Percentiles rank a stretch among this genome's conserved stretches.
Conservation (phyloP, 2,329 filamentous ascomycete species). For the Blumeriella jaapii region DNA sequence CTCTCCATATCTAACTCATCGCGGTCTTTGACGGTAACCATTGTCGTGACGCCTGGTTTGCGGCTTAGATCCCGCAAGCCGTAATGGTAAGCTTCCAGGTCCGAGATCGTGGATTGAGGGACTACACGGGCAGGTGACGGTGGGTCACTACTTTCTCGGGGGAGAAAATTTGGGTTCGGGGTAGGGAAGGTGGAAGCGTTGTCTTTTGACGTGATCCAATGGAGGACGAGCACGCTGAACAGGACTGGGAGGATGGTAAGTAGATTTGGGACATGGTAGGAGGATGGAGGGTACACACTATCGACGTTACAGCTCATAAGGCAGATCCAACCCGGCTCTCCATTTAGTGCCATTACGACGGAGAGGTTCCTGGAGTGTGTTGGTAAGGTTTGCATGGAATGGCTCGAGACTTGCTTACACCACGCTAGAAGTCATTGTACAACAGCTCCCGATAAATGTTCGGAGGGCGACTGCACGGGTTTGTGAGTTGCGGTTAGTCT, state of each 20-base stretch:
- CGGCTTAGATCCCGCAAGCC: slow-evolving; percentile 9
- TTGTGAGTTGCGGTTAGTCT: slow-evolving; percentile 32
- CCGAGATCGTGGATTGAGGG: slow-evolving; percentile 3
- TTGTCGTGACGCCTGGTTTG: slow-evolving; percentile 13
- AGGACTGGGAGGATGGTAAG: slow-evolving; percentile 34
- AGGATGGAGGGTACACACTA: slow-evolving; percentile 38
- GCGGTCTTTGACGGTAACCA: slow-evolving; percentile 9
- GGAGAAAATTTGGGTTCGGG: slow-evolving; percentile 2
- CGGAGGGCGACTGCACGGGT: slow-evolving; percentile 43
- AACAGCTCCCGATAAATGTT: slow-evolving; percentile 47
- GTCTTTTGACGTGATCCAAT: slow-evolving; percentile 42
- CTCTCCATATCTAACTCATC: slow-evolving; percentile 6
- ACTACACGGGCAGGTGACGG: slow-evolving; percentile 1
- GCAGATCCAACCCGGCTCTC: slow-evolving; percentile 54
- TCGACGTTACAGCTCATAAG: slow-evolving; percentile 55
- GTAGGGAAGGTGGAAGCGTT: slow-evolving; percentile 19
- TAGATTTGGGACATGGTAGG: no score
- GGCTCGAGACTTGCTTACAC: slow-evolving; percentile 40
- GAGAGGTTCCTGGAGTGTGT: slow-evolving; percentile 39
- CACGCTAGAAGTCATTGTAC: slow-evolving; percentile 46
- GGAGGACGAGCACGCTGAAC: slow-evolving; percentile 48
- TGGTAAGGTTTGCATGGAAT: not conserved
- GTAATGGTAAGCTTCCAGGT: slow-evolving; percentile 6
- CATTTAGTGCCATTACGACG: slow-evolving; percentile 44
- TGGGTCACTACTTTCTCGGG: not conserved